Evolutionary conservation across 192 early-diverging fungal species (phyloP), one percentile per base, ranked within the genome.

Genomic region (Rhizophagus prolifer): DNA sequence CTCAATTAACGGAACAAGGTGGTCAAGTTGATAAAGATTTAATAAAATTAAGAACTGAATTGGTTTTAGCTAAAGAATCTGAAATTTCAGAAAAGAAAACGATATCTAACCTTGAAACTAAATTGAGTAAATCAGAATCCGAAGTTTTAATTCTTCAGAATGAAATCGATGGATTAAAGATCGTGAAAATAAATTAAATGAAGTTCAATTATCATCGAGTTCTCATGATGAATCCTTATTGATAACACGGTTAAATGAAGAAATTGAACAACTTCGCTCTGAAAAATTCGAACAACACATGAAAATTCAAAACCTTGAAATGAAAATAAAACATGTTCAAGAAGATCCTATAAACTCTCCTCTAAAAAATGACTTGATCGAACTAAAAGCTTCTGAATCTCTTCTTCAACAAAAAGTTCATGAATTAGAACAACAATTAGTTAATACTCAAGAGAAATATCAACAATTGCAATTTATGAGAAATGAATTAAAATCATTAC

Each of bases 301-400:
- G 64, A 66, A 66, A 36, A 66, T 66, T 41, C 64, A 66, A 66
- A 66, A 19, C 3, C 6, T 66, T 66, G 64, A 66, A 66, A n/a
- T 30, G 10, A 30, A 19, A 66, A 31, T 66, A 3, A 36, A 66
- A 66, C 64, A 21, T 21, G 26, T 21, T 9, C 30, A 36, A 66
- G 64, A 66, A 66, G 64, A 66, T 21, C 64, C 64, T 6, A 36
- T 10, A 31, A 66, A 14, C 23, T 14, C 14, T n/a, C 9, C 25
- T 28, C 26, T 71, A 28, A 71, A 71, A 58, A 47, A 58, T 12
- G 70, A 71, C 21, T 23, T 71, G 2, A 7, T 26, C 25, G 46
- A 71, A 58, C 16, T 58, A 19, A 46, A 28, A 47, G 5, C 34
- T 26, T n/a, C 23, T 9, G 46, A 71, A 58, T 50, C 13, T 16